phyloP scores from a whole-genome alignment of 768 basidiomycete species.

The Suillus variegatus region DNA sequence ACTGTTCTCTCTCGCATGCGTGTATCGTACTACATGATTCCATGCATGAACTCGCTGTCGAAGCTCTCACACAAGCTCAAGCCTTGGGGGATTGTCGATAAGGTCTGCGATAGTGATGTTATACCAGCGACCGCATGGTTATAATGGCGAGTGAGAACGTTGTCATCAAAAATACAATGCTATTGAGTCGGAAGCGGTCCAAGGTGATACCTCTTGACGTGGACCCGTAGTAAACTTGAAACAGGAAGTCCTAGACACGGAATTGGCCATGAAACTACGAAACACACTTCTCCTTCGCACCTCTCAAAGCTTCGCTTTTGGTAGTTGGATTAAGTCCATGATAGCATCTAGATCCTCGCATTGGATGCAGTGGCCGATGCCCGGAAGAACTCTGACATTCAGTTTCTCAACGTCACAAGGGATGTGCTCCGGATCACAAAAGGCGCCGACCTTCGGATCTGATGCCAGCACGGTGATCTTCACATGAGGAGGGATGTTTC shows the following conservation, averaged over 20 bases:
- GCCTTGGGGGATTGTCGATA: too few species aligned
- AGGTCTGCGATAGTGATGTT: too few species aligned
- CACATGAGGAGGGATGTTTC: conserved; percentile 8
- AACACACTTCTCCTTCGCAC: neutral
- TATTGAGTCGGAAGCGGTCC: too few species aligned
- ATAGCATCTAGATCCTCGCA: conserved; percentile 24
- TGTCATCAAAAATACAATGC: too few species aligned
- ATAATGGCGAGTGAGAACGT: too few species aligned
- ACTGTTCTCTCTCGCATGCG: too few species aligned
- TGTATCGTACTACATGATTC: too few species aligned
- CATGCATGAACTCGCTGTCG: too few species aligned
- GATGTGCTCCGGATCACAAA: conserved; percentile 13
- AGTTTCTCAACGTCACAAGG: conserved; percentile 2
- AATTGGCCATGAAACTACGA: too few species aligned
- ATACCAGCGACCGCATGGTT: too few species aligned
- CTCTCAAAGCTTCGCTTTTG: neutral
- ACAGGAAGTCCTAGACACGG: neutral
- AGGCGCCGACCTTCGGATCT: conserved; percentile 15
- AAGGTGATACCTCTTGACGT: too few species aligned
- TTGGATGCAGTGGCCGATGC: conserved; percentile 27
- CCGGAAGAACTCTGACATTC: conserved; percentile 9
- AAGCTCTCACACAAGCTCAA: too few species aligned
- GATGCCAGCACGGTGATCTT: conserved; percentile 18
- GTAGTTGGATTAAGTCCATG: conserved; percentile 10
- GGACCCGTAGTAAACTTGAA: neutral